Conservation (phyloP, 2,329 filamentous ascomycete species). For the Trichoderma koningii region DNA sequence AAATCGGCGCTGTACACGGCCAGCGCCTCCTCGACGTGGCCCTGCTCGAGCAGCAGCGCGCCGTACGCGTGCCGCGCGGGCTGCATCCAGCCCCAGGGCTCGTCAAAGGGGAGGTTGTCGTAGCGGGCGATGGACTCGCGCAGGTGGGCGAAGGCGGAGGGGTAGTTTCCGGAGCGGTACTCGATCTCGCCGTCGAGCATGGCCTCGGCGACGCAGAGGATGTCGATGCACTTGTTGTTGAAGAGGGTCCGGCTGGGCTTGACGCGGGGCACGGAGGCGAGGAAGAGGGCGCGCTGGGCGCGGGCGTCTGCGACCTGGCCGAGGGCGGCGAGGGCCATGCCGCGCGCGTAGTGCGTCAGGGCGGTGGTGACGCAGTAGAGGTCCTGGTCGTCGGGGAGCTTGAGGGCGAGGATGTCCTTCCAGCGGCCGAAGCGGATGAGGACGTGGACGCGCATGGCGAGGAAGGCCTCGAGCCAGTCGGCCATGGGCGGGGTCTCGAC, state of each 20-base stretch:
- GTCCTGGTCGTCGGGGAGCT: slow-evolving; percentile 56
- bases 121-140: slow-evolving; percentile 60
- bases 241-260: slow-evolving; percentile 57
- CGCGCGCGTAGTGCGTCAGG: slow-evolving; percentile 67
- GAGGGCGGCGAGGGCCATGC: slow-evolving; percentile 64
- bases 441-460: slow-evolving; percentile 68
- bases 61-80: slow-evolving; percentile 71
- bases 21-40: slow-evolving; percentile 56
- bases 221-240: slow-evolving; percentile 50
- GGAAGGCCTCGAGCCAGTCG: slow-evolving; percentile 74
- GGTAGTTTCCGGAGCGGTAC: slow-evolving; percentile 63
- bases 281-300: slow-evolving; percentile 54
- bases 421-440: slow-evolving; percentile 73
- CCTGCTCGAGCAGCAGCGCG: slow-evolving; percentile 69
- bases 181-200: slow-evolving; percentile 76
- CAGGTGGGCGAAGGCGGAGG: slow-evolving; percentile 61
- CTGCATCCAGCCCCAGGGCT: slow-evolving; percentile 82
- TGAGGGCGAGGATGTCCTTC: slow-evolving; percentile 62
- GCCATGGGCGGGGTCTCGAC: slow-evolving; percentile 72
- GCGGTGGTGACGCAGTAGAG: slow-evolving; percentile 72
- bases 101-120: slow-evolving; percentile 67
- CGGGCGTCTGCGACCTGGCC: slow-evolving; percentile 58
- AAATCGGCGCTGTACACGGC: slow-evolving; percentile 63
- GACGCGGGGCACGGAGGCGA: slow-evolving; percentile 53
- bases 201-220: slow-evolving; percentile 62